Base-by-base conservation (phyloP, 2,329 filamentous ascomycete genomes). In the Cladosporium velox region DNA sequence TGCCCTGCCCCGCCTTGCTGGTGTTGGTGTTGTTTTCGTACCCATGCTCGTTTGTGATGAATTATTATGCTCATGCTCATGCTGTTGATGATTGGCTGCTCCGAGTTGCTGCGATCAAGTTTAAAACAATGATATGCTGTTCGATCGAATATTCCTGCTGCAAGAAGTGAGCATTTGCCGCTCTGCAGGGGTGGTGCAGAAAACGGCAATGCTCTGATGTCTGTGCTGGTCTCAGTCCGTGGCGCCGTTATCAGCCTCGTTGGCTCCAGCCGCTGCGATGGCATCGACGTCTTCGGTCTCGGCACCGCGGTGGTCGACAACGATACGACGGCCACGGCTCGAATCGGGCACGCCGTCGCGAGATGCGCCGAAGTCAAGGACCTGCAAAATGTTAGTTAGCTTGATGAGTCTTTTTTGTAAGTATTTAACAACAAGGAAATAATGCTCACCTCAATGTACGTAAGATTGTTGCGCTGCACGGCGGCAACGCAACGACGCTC, bases 321-420 rank as follows among this genome's bases (percentile, higher is more conserved):
- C 82, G 65, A 93, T 93, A 57, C 94, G 89, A 71, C 87, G 88
- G 52, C 93, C 93, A 54, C 94, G 87, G 72, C 93, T 87, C 69
- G 90, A 88, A 18, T 87, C 85, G 3, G 91, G 87, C 67, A 92
- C 87, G 63, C 94, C 94, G 75, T 99, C 95, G 71, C 95, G 90
- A 58, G 91, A 89, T 70, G 95, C 95, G 67, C 95, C 95, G 79
- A 98, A 99, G 80, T 99, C 95, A 67, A 99, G 90, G 70, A 99
- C 94, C 95, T 98, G 70, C 11, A 68, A 64, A 15, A 38, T 51
- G 51, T 41, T 54, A 14, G 74, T 84, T 76, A 82, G 78, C 67
- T 59, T 28, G 28, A 28, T 64, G 14, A 15, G 11, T 32, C 30
- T 5, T 30, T 21, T 35, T 26, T 4, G 6, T 2, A n/a, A 3